Conservation (phyloP, 2,329 filamentous ascomycete genomes). For the Colletotrichum cuscutae region DNA sequence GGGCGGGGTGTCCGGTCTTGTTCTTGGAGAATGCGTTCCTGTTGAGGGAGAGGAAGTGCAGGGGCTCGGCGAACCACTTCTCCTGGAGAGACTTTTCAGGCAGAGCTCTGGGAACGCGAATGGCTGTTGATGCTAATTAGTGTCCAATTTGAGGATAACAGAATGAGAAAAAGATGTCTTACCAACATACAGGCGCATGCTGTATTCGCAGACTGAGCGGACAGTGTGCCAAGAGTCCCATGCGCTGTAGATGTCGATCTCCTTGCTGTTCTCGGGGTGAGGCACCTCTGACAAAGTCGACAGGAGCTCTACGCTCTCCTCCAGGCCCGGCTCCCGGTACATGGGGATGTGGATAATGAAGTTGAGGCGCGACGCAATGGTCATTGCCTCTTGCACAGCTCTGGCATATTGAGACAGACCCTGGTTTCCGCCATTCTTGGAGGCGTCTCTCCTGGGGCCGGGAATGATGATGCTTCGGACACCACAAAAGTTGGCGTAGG, state of each 20-base stretch:
- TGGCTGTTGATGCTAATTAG: conserved; percentile 48
- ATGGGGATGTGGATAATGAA: conserved; percentile 86
- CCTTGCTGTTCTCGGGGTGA: conserved; percentile 48
- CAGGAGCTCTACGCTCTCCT: conserved; percentile 63
- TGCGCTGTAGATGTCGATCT: conserved; percentile 77
- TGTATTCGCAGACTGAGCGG: conserved; percentile 86
- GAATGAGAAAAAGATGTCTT: conserved; percentile 52
- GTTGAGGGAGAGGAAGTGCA: conserved; percentile 69
- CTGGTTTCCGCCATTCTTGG: conserved; percentile 59
- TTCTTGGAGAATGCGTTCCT: conserved; percentile 68
- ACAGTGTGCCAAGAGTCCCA: conserved; percentile 98
- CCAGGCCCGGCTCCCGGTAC: conserved; percentile 75
- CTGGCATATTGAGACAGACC: conserved; percentile 82
- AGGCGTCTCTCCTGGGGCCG: conserved; percentile 75
- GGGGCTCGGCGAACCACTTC: conserved; percentile 76
- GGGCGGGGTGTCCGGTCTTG: conserved; percentile 68
- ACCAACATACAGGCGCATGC: conserved; percentile 84
- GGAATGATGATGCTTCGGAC: conserved; percentile 84
- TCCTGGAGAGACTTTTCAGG: conserved; percentile 70
- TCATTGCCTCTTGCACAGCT: conserved; percentile 82
- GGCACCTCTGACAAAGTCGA: conserved; percentile 51
- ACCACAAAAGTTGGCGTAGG: conserved; percentile 96
- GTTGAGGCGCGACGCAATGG: conserved; percentile 79
- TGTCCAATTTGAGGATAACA: background rate
- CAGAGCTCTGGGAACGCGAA: conserved; percentile 67